These are phyloP conservation scores for Mycena albidolilacea DNA, from an alignment of 768 basidiomycete species.

Conservation along the genomic window DNA sequence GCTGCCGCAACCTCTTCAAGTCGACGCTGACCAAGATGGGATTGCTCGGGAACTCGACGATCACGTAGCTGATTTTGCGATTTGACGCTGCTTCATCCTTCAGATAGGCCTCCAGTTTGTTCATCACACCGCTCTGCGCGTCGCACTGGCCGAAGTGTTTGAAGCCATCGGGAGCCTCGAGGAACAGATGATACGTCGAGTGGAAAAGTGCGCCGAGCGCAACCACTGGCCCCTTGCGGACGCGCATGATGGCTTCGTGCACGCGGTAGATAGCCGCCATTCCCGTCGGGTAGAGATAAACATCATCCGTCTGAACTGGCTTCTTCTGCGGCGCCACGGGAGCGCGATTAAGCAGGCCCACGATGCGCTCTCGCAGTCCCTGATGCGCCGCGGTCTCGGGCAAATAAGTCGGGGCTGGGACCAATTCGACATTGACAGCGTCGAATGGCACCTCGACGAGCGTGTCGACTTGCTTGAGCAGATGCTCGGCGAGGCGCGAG, in stretches of 20 bases:
- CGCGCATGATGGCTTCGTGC: not conserved
- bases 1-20: constrained; percentile 1
- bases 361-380: not conserved
- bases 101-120: constrained; percentile 10
- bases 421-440: not conserved
- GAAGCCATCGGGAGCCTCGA: constrained; percentile 5
- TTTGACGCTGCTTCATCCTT: not conserved
- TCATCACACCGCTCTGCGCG: constrained; percentile 10
- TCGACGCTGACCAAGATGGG: not conserved
- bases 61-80: not conserved
- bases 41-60: constrained; percentile 9
- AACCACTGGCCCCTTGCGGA: constrained; percentile 5
- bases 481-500: not conserved
- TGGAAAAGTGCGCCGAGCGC: constrained; percentile 1
- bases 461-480: constrained; percentile 6
- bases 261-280: constrained; percentile 5
- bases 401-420: constrained; percentile 2
- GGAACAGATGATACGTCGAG: not conserved
- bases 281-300: constrained; percentile 1
- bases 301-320: not conserved
- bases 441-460: not conserved
- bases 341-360: constrained; percentile 4
- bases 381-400: not conserved
- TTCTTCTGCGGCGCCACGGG: not conserved
- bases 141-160: constrained; percentile 10